Conservation (phyloP, 1,139 yeast species). For the Saccharomyces hybrid region DNA sequence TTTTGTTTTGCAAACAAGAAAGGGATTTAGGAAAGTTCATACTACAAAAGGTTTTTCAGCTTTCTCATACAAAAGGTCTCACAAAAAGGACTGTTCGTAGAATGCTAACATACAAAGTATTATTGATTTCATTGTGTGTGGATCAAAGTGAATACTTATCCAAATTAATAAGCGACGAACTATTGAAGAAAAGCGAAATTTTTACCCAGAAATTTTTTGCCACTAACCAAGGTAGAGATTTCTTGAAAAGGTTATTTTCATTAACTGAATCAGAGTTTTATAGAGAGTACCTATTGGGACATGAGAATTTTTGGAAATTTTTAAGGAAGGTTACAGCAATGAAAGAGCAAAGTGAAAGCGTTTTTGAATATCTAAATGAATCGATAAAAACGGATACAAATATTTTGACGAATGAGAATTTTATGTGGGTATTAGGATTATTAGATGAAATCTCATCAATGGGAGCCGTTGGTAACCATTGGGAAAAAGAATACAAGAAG, state of each 20-base stretch:
- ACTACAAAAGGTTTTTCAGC: slow-evolving; percentile 17
- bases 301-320: slow-evolving; percentile 58
- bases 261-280: slow-evolving; percentile 46
- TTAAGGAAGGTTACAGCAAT: slow-evolving; percentile 52
- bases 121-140: slow-evolving; percentile 27
- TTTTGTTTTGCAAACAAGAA: slow-evolving; percentile 40
- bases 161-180: slow-evolving; percentile 21
- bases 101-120: slow-evolving; percentile 25
- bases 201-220: slow-evolving; percentile 26
- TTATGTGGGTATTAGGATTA: slow-evolving; percentile 58
- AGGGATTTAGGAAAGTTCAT: slow-evolving; percentile 28
- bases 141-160: slow-evolving; percentile 4
- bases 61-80: slow-evolving; percentile 13
- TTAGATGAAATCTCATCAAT: slow-evolving; percentile 76
- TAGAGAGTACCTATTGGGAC: slow-evolving; percentile 37
- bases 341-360: slow-evolving; percentile 42
- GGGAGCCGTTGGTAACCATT: slow-evolving; percentile 74
- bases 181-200: slow-evolving; percentile 21
- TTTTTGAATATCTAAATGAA: slow-evolving; percentile 45
- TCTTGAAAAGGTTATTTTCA: slow-evolving; percentile 50
- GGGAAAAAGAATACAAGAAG: slow-evolving; percentile 55
- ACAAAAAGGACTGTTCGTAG: slow-evolving; percentile 25
- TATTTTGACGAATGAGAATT: slow-evolving; percentile 44
- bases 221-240: slow-evolving; percentile 40
- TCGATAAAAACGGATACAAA: slow-evolving; percentile 37